phyloP scores from a whole-genome alignment of 192 early-diverging fungal species.

The Anaeromyces robustus region DNA sequence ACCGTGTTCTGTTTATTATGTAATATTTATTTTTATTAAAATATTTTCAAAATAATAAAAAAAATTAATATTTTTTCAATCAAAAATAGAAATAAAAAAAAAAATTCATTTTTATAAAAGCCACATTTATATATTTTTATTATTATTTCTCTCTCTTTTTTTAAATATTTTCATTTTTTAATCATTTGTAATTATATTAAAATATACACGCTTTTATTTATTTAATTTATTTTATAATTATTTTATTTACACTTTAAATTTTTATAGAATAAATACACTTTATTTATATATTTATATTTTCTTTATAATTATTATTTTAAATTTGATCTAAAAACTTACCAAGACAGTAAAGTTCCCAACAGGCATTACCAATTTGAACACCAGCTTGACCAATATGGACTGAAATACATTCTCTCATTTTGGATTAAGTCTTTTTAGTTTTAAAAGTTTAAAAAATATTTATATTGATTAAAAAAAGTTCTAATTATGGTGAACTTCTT shows the following conservation, averaged over 20 bases:
- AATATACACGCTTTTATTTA: too few relatives aligned
- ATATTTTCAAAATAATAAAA: too few relatives aligned
- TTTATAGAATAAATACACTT: too few relatives aligned
- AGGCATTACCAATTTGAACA: conserved; percentile 99
- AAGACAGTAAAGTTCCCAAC: conserved; percentile 91
- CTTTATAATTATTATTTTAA: too few relatives aligned
- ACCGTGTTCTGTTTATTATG: conserved; percentile 61
- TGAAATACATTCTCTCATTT: conserved; percentile 67
- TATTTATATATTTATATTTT: too few relatives aligned
- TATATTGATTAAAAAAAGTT: background rate
- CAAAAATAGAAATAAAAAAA: background rate
- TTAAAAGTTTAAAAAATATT: background rate
- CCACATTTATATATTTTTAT: too few relatives aligned
- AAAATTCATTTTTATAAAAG: too few relatives aligned
- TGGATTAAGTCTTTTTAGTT: conserved; percentile 4
- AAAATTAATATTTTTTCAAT: background rate
- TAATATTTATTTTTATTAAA: background rate
- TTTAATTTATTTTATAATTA: too few relatives aligned
- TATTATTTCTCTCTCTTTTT: too few relatives aligned
- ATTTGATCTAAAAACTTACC: background rate
- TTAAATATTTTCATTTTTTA: too few relatives aligned
- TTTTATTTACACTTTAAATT: too few relatives aligned
- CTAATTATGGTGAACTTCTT: background rate
- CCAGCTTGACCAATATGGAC: conserved; percentile 86
- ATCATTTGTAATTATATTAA: too few relatives aligned